Evolutionary conservation across 371 early-diverging fungal species (phyloP), one percentile per base, ranked within the genome.

Genomic region (Rhizopus microsporus): DNA sequence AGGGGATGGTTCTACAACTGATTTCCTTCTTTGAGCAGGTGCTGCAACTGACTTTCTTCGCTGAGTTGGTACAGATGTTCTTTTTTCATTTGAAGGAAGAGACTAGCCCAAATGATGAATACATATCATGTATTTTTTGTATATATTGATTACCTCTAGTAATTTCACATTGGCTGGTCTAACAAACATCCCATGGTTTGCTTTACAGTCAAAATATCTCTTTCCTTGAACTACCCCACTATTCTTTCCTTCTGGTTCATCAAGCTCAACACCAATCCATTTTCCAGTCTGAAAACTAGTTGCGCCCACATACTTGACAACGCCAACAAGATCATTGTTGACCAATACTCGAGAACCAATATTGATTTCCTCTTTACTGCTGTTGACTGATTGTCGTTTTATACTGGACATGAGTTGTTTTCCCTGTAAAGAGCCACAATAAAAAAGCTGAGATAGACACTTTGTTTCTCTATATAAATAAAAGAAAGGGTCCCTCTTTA

Each of bases 201-300:
- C 65, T 54, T 61, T 73, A 60, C 90, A 88, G 7, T 87, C 83
- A 78, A 93, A 93, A 74, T 93, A 93, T 3, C 88, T 80, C 50
- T 69, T 75, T 9, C 87, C 88, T 35, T 85, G 71, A 39, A 91
- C 89, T 3, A 83, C 72, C 30, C 91, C 91, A 40, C 85, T 74
- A 59, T 93, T 89, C 59, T 90, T 92, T 7, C 93, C 93, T 5
- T 39, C 62, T 2, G 83, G 69, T 33, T 74, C 67, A 67, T 88
- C 87, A 8, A 90, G 69, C 47, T 87, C 88, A 16, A 91, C 65
- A 31, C 92, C 91, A 50, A 83, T 82, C 91, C 91, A 92, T 63
- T 72, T 75, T 12, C 91, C 93, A 1, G 80, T 59, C 7, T 81
- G 75, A 59, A 92, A 90, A 3, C 77, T 59, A 7, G 89, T 88